A percentile compares a stretch with the other conserved stretches of the same genome.
phyloP scores from a whole-genome alignment of 345 rosid species.

The Hibiscus mutabilis region DNA sequence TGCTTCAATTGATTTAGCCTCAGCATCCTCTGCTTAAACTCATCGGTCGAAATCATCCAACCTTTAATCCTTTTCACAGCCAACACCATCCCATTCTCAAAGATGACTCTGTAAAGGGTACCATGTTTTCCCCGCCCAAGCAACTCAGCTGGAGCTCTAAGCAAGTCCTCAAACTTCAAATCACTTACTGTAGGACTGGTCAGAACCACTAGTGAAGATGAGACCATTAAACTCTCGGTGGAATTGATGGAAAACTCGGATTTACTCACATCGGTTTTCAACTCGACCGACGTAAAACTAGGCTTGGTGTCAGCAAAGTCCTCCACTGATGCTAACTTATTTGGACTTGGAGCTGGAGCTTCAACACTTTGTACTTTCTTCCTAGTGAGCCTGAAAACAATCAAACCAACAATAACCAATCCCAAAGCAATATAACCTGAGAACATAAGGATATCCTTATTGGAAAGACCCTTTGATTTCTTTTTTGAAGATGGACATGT shows the following conservation, averaged over 20 bases:
- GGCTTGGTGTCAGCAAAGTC: constrained; percentile 19
- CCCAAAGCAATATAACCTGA: constrained; percentile 37
- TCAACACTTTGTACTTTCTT: constrained; percentile 17
- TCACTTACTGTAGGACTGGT: constrained; percentile 39
- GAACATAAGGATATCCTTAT: constrained; percentile 29
- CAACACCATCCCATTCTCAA: constrained; percentile 30
- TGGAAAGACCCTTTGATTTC: constrained; percentile 14
- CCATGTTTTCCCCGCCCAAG: constrained; percentile 46
- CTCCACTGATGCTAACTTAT: constrained; percentile 26
- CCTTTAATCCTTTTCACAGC: constrained; percentile 61
- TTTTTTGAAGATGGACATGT: constrained; percentile 19
- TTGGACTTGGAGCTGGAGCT: constrained; percentile 4
- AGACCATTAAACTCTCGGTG: constrained; percentile 20
- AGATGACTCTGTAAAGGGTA: constrained; percentile 44
- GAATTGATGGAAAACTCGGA: constrained; percentile 25
- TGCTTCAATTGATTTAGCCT: constrained; percentile 37
- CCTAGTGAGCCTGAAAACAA: constrained; percentile 20
- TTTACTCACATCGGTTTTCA: constrained; percentile 13
- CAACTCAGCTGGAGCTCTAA: constrained; percentile 61
- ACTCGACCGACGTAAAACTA: constrained; percentile 16
- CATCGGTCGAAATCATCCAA: constrained; percentile 37
- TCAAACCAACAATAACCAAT: constrained; percentile 16
- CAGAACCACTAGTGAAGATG: constrained; percentile 37
- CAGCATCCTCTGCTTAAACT: constrained; percentile 48
- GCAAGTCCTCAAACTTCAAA: constrained; percentile 45